Conservation (phyloP, 2,329 filamentous ascomycete genomes). For the Diaporthe australafricana region DNA sequence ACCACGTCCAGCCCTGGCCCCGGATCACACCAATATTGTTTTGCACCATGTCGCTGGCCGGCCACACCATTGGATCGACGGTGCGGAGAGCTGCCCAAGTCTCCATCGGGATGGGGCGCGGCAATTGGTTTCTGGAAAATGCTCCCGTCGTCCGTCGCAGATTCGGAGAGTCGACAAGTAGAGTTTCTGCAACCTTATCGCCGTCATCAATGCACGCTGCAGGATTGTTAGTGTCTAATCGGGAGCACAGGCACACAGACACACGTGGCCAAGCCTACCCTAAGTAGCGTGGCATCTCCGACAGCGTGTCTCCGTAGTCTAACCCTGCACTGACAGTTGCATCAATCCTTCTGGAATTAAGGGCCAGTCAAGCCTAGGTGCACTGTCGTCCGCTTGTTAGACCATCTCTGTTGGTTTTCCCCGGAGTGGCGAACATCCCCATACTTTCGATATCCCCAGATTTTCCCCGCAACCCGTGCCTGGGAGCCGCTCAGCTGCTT, state of each 20-base stretch:
- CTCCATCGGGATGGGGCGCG: slow-evolving; percentile 14
- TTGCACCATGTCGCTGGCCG: slow-evolving; percentile 10
- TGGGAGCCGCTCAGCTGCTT: neutral
- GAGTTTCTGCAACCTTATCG: slow-evolving; percentile 1
- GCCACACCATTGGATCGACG: slow-evolving; percentile 20
- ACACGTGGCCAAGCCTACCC: slow-evolving; percentile 8
- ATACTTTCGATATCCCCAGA: slow-evolving; percentile 13
- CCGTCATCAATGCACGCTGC: neutral
- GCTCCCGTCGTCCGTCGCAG: neutral
- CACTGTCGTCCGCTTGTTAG: neutral
- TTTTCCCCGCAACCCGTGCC: slow-evolving; percentile 25
- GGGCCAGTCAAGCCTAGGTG: neutral
- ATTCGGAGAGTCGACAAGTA: neutral
- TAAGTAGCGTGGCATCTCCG: neutral
- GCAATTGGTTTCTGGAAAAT: slow-evolving; percentile 4
- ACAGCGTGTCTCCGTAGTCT: neutral
- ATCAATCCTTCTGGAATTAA: neutral
- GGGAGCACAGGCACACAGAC: neutral
- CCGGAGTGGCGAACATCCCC: neutral
- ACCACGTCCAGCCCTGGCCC: neutral
- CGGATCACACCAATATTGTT: slow-evolving; percentile 10
- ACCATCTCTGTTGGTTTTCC: neutral
- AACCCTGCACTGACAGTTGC: neutral
- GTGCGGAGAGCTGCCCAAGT: slow-evolving; percentile 9
- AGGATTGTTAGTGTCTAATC: no score